These are phyloP conservation scores for Alliaria petiolata DNA, from an alignment of 345 rosid genomes.

Conservation along the genomic window DNA sequence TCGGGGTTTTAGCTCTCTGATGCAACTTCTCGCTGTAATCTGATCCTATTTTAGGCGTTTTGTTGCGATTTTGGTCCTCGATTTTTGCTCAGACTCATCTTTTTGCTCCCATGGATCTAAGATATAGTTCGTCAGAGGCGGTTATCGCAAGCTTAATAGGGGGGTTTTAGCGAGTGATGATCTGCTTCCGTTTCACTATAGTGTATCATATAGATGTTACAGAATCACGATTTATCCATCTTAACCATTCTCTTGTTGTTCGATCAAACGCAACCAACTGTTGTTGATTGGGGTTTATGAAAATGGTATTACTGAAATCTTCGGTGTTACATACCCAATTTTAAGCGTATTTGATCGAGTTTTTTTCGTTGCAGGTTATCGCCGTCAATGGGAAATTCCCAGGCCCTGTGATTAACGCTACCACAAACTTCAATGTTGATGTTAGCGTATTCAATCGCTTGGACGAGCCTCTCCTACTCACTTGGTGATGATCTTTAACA, in stretches of 20 bases:
- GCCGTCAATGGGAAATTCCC: constrained; percentile 78
- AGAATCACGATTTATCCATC: background rate
- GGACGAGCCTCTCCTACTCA: constrained; percentile 73
- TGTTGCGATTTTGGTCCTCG: background rate
- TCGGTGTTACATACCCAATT: background rate
- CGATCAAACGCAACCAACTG: background rate
- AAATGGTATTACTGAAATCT: background rate
- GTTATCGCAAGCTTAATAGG: background rate
- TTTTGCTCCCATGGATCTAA: background rate
- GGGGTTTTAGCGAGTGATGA: background rate
- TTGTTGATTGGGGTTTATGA: background rate
- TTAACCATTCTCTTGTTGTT: background rate
- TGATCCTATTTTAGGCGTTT: background rate
- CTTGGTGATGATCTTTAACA: constrained; percentile 50
- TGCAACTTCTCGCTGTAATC: background rate
- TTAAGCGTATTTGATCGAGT: background rate
- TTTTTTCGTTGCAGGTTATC: constrained; percentile 56
- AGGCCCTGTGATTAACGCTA: constrained; percentile 60
- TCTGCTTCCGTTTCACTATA: background rate
- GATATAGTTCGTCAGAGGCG: background rate
- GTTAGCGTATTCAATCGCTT: constrained; percentile 60
- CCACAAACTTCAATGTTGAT: constrained; percentile 72
- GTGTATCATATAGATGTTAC: background rate
- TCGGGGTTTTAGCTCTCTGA: background rate
- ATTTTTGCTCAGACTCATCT: background rate